Evolutionary conservation across 148 eudicot species (phyloP).

Genomic region (Amaranthus palmeri): DNA sequence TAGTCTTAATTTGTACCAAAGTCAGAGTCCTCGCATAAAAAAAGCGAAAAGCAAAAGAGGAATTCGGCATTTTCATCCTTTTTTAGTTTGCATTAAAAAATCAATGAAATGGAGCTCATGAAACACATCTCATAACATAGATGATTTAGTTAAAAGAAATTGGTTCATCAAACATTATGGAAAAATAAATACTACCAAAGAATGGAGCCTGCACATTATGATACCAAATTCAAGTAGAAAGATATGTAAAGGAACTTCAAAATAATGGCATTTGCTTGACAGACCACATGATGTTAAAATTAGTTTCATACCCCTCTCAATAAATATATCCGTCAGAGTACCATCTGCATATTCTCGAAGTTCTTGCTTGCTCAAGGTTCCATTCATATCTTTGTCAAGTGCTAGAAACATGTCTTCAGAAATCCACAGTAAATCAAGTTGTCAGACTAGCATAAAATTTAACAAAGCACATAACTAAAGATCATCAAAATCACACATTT

Average conservation of each 20-base stretch:
- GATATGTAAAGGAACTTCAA: background rate
- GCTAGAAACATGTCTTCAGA: slow-evolving; percentile 91
- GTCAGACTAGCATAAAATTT: slow-evolving; percentile 7
- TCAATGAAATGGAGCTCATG: too few species aligned
- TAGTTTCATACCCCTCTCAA: slow-evolving; percentile 68
- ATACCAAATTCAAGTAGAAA: background rate
- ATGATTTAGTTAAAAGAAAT: too few species aligned
- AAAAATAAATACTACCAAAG: too few species aligned
- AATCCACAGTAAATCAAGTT: slow-evolving; percentile 4
- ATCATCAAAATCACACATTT: background rate
- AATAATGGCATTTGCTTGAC: background rate
- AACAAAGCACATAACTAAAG: slow-evolving; percentile 9
- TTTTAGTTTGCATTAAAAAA: too few species aligned
- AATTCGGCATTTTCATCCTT: too few species aligned
- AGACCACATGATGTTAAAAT: background rate
- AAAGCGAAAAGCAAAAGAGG: too few species aligned
- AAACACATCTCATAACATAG: too few species aligned
- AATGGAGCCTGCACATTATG: too few species aligned
- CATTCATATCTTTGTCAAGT: slow-evolving; percentile 95
- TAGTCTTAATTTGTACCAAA: too few species aligned
- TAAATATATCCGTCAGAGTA: slow-evolving; percentile 85
- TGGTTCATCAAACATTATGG: too few species aligned
- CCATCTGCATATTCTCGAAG: slow-evolving; percentile 98
- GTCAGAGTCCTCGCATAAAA: too few species aligned
- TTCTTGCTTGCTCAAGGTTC: slow-evolving; percentile 90